A percentile compares a stretch with the other conserved stretches of the same genome.
Conservation (phyloP, 1,139 yeast species). For the Scheffersomyces segobiensis region DNA sequence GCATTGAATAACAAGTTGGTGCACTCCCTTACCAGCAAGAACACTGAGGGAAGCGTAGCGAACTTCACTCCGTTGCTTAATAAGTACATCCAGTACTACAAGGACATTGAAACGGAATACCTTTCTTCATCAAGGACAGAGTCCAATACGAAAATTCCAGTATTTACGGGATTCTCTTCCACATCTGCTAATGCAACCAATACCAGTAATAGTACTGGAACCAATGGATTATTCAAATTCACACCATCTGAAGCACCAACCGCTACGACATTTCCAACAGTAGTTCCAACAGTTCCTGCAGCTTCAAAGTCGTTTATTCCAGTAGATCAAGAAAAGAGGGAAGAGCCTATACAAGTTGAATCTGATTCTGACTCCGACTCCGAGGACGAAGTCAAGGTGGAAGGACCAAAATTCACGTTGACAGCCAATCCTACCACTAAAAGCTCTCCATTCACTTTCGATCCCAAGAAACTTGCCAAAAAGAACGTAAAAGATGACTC, state of each 20-base stretch:
- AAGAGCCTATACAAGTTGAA: slow-evolving; percentile 9
- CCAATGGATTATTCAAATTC: neutral
- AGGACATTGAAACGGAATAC: slow-evolving; percentile 33
- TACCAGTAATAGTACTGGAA: slow-evolving; percentile 2
- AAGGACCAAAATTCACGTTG: slow-evolving; percentile 69
- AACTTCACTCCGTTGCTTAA: slow-evolving; percentile 58
- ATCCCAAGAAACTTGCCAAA: slow-evolving; percentile 42
- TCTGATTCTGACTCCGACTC: slow-evolving; percentile 32
- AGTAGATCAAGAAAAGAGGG: slow-evolving; percentile 1
- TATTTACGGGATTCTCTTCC: neutral
- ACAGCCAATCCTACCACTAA: slow-evolving; percentile 53
- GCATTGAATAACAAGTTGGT: slow-evolving; percentile 73
- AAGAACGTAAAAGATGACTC: slow-evolving; percentile 41
- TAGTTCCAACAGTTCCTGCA: slow-evolving; percentile 4
- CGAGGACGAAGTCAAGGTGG: slow-evolving; percentile 45
- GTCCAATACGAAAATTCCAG: neutral
- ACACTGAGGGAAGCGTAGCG: slow-evolving; percentile 49
- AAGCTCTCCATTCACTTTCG: slow-evolving; percentile 59
- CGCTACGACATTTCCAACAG: slow-evolving; percentile 1
- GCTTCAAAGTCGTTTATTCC: neutral
- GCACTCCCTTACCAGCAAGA: slow-evolving; percentile 45
- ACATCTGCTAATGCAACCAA: slow-evolving; percentile 6
- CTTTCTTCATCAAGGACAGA: neutral
- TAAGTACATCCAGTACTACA: slow-evolving; percentile 61
- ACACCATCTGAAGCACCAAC: slow-evolving; percentile 1